These are phyloP conservation scores for barley (Hordeum vulgare) DNA, from an alignment of 176 grass and related monocot species.

Conservation along the genomic window MorexV3_pseudomolecules_assembly NC_058518.1:38013529-38014028, in stretches of 20 bases:
- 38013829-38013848: slow-evolving; percentile 79
- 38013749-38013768: slow-evolving; percentile 79
- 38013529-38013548: not conserved
- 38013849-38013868: slow-evolving; percentile 88
- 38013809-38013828: slow-evolving; percentile 86
- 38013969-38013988: slow-evolving; percentile 87
- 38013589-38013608: not conserved
- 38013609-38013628: not conserved
- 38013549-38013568: not conserved
- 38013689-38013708: slow-evolving; percentile 79
- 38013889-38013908: slow-evolving; percentile 88
- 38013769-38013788: slow-evolving; percentile 91
- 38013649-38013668: slow-evolving; percentile 98
- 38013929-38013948: slow-evolving; percentile 87
- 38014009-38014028: slow-evolving; percentile 94
- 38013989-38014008: slow-evolving; percentile 74
- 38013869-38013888: slow-evolving; percentile 70
- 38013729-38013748: slow-evolving; percentile 99
- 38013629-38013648: slow-evolving; percentile 93
- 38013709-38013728: slow-evolving; percentile 83
- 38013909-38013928: slow-evolving; percentile 96
- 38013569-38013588: not conserved
- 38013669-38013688: slow-evolving; percentile 76
- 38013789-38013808: slow-evolving; percentile 99
- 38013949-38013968: slow-evolving; percentile 98